phyloP scores from a whole-genome alignment of 2,329 filamentous ascomycete genomes.

The Paecilomyces formosus region DNA sequence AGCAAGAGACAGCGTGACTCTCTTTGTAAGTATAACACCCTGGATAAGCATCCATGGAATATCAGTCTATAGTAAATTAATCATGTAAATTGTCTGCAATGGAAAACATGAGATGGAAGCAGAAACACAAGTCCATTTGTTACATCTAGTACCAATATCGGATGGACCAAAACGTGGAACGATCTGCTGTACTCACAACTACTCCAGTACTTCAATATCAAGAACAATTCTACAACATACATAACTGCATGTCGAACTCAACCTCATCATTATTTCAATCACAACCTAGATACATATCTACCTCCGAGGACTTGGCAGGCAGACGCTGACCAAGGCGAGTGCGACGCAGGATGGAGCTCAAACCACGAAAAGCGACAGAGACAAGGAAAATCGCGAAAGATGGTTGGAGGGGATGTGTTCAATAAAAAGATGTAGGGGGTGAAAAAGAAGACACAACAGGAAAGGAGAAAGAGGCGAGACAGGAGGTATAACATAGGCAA shows the following conservation, averaged over 20 bases:
- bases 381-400: constrained; percentile 6
- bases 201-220: not conserved
- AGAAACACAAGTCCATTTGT: too few species aligned
- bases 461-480: constrained; percentile 12
- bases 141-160: too few species aligned
- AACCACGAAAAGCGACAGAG: constrained; percentile 11
- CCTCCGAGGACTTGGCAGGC: not conserved
- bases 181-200: too few species aligned
- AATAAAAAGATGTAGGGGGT: constrained; percentile 2
- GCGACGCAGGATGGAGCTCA: constrained; percentile 12
- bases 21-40: too few species aligned
- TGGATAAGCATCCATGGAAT: too few species aligned
- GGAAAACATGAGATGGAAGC: too few species aligned
- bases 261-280: constrained; percentile 2
- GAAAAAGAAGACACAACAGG: constrained; percentile 7
- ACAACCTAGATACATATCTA: constrained; percentile 1
- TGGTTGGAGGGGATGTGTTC: not conserved
- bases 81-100: too few species aligned
- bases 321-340: not conserved
- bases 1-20: too few species aligned
- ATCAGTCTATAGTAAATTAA: too few species aligned
- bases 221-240: not conserved
- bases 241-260: not conserved
- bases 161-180: too few species aligned
- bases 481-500: constrained; percentile 28